Evolutionary conservation across 164 flowering plant species (phyloP), one percentile per base, ranked within the genome.

Genomic region (Paratinospora sagittata): DNA sequence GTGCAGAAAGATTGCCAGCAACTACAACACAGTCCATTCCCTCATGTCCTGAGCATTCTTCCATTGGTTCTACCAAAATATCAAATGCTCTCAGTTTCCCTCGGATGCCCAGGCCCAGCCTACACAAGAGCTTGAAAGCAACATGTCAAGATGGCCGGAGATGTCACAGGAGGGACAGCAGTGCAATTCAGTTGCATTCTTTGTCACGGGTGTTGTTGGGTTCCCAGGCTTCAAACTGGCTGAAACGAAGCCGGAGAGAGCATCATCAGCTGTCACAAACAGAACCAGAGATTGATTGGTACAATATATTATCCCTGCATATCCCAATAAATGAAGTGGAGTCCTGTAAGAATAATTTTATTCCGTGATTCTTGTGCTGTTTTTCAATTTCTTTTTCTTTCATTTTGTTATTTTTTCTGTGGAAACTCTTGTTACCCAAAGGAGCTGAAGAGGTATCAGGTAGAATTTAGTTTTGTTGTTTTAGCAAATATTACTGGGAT

Each of bases 271-370:
- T 76, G 73, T 70, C 60, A 47, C 81, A 73, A 27, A 62, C 34
- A 52, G 65, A 75, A 62, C 80, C 82, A 13, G 73, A 72, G 66
- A 67, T 27, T 14, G 77, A 76, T 55, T 62, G 21, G 33, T 77
- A 74, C 61, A 75, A 57, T 68, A 70, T 89, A 68, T 77, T 91
- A 73, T 85, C 89, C 43, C 77, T 88, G 74, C 90, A 84, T 39
- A 76, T 78, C 8, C 89, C 86, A 14, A 6, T 79, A 19, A 8
- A 63, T 65, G 63, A 49, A 68, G 68, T 72, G 70, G 82, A 77
- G 21, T 66, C 80, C 17, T 69, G 41, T 70, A 36, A 23, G 47
- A 73, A 57, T 39, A 23, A 21, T 55, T n/a, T n/a, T n/a, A 21
- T 19, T 55, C 24, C 24, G 21, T 55, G 61, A 55, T n/a, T 23